Evolutionary conservation across 2,329 filamentous ascomycete genomes (phyloP).

Genomic region (Fusarium torulosum): DNA sequence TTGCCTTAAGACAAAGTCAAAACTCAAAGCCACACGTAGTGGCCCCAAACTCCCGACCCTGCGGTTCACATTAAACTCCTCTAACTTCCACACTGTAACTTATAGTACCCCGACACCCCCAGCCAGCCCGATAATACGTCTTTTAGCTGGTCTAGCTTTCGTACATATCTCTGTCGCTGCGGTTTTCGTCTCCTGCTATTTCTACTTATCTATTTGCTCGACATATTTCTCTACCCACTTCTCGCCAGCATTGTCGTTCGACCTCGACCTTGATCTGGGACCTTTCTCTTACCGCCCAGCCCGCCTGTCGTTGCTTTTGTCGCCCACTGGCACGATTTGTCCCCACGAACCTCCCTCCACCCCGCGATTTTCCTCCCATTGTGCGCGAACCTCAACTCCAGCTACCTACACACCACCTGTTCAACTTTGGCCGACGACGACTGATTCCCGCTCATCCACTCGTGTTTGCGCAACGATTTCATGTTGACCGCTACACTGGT

Average conservation of each 20-base stretch:
- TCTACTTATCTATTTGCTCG: constrained; percentile 11
- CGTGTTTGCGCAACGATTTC: constrained; percentile 45
- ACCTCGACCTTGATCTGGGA: neutral
- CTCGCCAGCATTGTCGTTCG: constrained; percentile 17
- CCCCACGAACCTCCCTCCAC: constrained; percentile 40
- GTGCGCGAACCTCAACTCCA: constrained; percentile 26
- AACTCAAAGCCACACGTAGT: constrained; percentile 39
- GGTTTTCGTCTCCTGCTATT: constrained; percentile 21
- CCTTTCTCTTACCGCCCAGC: constrained; percentile 15
- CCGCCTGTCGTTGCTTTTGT: constrained; percentile 39
- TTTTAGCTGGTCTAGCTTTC: constrained; percentile 37
- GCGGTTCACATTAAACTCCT: constrained; percentile 47
- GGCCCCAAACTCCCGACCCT: constrained; percentile 41
- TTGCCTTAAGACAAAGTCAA: constrained; percentile 34
- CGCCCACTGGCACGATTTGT: constrained; percentile 33
- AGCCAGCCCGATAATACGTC: constrained; percentile 35
- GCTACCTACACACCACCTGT: constrained; percentile 11
- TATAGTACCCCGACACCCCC: constrained; percentile 36
- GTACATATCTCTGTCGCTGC: constrained; percentile 27
- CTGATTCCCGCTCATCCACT: constrained; percentile 16
- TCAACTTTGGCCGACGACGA: constrained; percentile 20
- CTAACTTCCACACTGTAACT: constrained; percentile 15
- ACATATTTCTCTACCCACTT: constrained; percentile 5
- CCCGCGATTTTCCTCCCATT: constrained; percentile 37
- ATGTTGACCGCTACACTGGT: constrained; percentile 47